Base-by-base conservation (phyloP, 2,329 filamentous ascomycete genomes). In the Pyrenophora graminea region DNA sequence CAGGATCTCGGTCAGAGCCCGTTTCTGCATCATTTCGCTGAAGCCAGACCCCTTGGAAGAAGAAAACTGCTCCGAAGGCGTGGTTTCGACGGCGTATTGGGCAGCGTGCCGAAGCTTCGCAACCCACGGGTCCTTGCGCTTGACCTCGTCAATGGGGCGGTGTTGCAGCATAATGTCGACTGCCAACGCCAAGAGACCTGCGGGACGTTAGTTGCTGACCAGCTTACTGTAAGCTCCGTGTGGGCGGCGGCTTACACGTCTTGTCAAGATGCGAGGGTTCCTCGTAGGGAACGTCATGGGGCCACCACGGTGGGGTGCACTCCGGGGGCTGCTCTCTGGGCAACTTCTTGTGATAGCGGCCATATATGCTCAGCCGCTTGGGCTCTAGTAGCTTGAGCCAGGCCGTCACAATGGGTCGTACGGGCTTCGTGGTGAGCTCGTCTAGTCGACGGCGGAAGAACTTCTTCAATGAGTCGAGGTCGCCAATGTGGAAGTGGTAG, bases 231-330 rank as follows among this genome's bases (percentile, higher is more conserved):
- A 7, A n/a, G 18, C 4, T 21, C 3, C 7, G 3, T 18, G 6
- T 8, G 36, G 47, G 6, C 8, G 38, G 46, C 15, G 5, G 15
- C 61, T 51, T 61, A 68, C 69, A 52, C n/a, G 56, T 33, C 32
- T 63, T 61, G 36, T 62, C 62, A 7, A 72, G 54, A 38, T 72
- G 69, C 2, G 69, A 64, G 6, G 69, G 68, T 34, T 72, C 69
- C n/a, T 57, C 58, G 41, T 70, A 71, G 6, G 53, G 61, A 10
- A 69, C 59, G 27, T 59, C 50, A 1, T 31, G 31, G 10, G 69
- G 68, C 69, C 69, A 72, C 68, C 68, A 70, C 3, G 60, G 62
- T 7, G 68, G 63, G 6, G 55, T 59, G 21, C 51, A 44, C 33
- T 53, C 51, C 21, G 55, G 43, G 15, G 51, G 46, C 17, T 43